Base-by-base conservation (phyloP, 1,284 basidiomycete genomes). In the Grifola frondosa region DNA sequence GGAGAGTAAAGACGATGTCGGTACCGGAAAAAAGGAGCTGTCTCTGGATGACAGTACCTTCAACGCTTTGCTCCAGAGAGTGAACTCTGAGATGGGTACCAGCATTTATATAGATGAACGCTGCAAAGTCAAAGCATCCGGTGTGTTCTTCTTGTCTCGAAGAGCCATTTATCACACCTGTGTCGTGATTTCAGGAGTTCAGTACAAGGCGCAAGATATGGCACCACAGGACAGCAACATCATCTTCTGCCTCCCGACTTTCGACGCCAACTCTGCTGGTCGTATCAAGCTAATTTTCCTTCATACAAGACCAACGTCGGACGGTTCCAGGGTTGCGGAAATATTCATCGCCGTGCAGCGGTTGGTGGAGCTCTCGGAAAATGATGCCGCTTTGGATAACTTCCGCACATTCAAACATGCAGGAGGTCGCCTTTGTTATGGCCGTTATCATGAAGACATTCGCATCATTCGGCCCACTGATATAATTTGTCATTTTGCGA, bases 221-320 rank as follows among this genome's bases (percentile, higher is more conserved):
- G 21, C 35, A 2, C 25, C 32, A 3, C 30, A 34, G 2, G 41
- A 42, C 23, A 37, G 33, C 26, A 42, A 42, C 25, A 25, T 30
- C 10, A 42, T 42, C 11, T 42, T 42, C 25, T 34, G 26, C 10
- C 34, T 30, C 25, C 25, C 33, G 6, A 17, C n/a, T n/a, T n/a
- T n/a, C n/a, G 28, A 13, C 3, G 17, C 5, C 3, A 8, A 37
- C 12, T 21, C 10, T 10, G 30, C 22, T 17, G 41, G 41, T 22
- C 29, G 41, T 12, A 42, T 42, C 9, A 32, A 36, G 11, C 11
- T 8, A 5, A 37, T 42, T 6, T 28, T 42, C 11, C 15, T 20
- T 3, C 37, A 30, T n/a, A n/a, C 17, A 32, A 9, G 17, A 32
- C n/a, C n/a, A n/a, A n/a, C 30, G 19, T 2, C 28, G 37, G 5